A percentile compares a stretch with the other conserved stretches of the same genome.
Conservation (phyloP, 768 basidiomycete genomes). For the Filobasidium wieringae region DNA sequence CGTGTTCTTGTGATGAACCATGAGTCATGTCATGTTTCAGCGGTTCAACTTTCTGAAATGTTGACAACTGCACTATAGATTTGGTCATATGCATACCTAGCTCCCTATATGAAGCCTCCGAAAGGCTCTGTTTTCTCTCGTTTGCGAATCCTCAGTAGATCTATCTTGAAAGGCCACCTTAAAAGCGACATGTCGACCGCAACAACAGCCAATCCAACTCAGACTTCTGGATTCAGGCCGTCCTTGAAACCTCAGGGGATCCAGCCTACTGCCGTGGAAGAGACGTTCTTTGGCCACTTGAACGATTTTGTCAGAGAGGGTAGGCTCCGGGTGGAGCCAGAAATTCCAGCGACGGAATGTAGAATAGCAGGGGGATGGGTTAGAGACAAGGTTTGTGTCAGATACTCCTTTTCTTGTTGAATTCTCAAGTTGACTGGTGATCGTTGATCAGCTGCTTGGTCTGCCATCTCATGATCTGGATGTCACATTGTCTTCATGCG, state of each 20-base stretch:
- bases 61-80: no score
- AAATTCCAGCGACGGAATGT: slow-evolving; percentile 50
- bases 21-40: no score
- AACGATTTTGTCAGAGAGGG: slow-evolving; percentile 60
- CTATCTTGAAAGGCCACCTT: no score
- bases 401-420: neutral
- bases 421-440: no score
- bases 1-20: no score
- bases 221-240: neutral
- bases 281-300: slow-evolving; percentile 59
- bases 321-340: slow-evolving; percentile 46
- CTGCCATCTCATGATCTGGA: slow-evolving; percentile 82
- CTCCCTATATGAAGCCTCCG: no score
- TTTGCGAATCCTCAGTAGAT: no score
- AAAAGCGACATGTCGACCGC: no score
- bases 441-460: slow-evolving; percentile 59
- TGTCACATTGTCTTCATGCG: slow-evolving; percentile 75
- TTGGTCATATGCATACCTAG: no score
- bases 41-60: no score
- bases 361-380: slow-evolving; percentile 98
- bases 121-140: no score
- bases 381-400: slow-evolving; percentile 69
- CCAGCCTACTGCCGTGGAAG: slow-evolving; percentile 55
- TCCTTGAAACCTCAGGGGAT: neutral
- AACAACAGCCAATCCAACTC: no score